Evolutionary conservation across 257 asterid species (phyloP).

Genomic region (Penstemon newberryi): DNA sequence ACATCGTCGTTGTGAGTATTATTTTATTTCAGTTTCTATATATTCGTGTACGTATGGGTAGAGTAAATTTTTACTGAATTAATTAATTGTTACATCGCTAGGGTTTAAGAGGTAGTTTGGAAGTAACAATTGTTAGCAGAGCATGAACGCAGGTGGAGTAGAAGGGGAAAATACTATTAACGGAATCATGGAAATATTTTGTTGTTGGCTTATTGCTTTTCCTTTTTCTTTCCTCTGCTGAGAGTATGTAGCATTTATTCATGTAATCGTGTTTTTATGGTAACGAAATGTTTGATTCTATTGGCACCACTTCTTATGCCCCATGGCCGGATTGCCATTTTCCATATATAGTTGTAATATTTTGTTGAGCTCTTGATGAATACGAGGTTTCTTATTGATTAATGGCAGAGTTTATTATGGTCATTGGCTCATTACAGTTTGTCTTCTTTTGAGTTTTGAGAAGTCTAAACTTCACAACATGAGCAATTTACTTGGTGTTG

Average conservation of each 20-base stretch:
- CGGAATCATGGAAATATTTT: background rate
- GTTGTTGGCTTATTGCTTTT: background rate
- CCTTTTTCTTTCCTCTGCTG: background rate
- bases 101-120: slow-evolving; percentile 26
- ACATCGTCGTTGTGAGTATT: slow-evolving; percentile 58
- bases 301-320: background rate
- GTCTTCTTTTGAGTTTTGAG: background rate
- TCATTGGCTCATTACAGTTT: slow-evolving; percentile 2
- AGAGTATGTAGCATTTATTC: background rate
- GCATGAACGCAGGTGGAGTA: slow-evolving; percentile 12
- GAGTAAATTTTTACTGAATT: background rate
- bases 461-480: background rate
- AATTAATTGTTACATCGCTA: slow-evolving; percentile 6
- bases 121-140: background rate
- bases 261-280: background rate
- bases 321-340: background rate
- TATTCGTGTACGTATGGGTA: background rate
- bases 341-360: background rate
- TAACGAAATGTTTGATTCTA: background rate
- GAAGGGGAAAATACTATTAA: background rate
- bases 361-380: background rate
- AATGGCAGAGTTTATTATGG: background rate
- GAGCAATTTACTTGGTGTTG: background rate
- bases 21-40: background rate
- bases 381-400: slow-evolving; percentile 1